phyloP scores from a whole-genome alignment of 148 eudicot genomes.

The Hydrangea macrophylla region DNA sequence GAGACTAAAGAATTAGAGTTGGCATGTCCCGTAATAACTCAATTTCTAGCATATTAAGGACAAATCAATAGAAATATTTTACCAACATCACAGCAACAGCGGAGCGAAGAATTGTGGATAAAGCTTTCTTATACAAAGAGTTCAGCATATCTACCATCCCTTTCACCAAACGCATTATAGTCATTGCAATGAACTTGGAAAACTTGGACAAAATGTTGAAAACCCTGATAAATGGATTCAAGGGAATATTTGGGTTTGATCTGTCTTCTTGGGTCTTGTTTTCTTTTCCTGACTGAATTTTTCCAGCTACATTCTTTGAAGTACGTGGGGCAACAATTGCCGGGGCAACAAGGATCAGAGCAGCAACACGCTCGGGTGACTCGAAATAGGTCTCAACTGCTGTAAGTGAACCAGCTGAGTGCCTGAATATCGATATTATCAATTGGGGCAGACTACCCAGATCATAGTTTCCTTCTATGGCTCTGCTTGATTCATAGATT shows the following conservation, averaged over 20 bases:
- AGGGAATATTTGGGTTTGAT: conserved; percentile 28
- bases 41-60: neutral
- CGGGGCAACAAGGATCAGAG: conserved; percentile 86
- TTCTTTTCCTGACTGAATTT: conserved; percentile 28
- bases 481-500: too few relatives aligned
- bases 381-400: conserved; percentile 86
- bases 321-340: conserved; percentile 72
- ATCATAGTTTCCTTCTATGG: too few relatives aligned
- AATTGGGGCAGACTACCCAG: too few relatives aligned
- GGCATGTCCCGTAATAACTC: neutral
- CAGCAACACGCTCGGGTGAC: conserved; percentile 90
- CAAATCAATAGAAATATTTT: conserved; percentile 17
- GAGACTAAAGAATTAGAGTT: conserved; percentile 1
- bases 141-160: conserved; percentile 50
- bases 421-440: conserved; percentile 46
- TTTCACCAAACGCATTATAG: conserved; percentile 38
- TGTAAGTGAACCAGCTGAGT: conserved; percentile 83
- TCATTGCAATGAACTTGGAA: conserved; percentile 31
- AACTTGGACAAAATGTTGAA: conserved; percentile 40
- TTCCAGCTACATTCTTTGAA: conserved; percentile 28
- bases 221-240: conserved; percentile 41
- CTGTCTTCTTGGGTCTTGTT: conserved; percentile 33
- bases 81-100: conserved; percentile 68
- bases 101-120: conserved; percentile 74
- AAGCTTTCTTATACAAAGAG: conserved; percentile 57